phyloP scores from a whole-genome alignment of 345 rosid genomes.

The Boechera retrofracta region DNA sequence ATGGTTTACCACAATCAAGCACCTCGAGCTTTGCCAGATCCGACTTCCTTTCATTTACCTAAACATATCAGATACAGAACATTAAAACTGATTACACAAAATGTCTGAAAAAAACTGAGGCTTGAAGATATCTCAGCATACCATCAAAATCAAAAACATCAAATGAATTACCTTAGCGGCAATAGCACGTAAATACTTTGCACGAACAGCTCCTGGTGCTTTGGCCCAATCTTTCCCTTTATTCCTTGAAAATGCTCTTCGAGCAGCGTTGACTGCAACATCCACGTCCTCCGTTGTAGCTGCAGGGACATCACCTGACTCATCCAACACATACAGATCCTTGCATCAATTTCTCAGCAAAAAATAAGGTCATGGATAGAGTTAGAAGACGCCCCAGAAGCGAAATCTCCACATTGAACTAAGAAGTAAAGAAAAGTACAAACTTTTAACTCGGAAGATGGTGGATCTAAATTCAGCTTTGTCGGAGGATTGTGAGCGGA shows the following conservation, averaged over 20 bases:
- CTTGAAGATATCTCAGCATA: conserved; percentile 8
- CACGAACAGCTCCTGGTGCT: conserved; percentile 82
- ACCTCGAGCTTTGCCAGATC: conserved; percentile 81
- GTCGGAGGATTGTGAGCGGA: not conserved
- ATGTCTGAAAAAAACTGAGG: not conserved
- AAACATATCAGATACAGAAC: conserved; percentile 21
- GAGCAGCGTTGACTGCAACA: conserved; percentile 89
- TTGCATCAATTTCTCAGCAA: not conserved
- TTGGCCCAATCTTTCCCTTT: conserved; percentile 84
- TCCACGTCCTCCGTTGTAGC: conserved; percentile 93
- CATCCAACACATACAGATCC: conserved; percentile 26
- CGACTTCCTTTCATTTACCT: conserved; percentile 79
- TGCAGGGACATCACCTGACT: conserved; percentile 82
- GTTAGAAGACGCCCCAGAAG: not conserved
- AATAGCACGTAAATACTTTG: conserved; percentile 92
- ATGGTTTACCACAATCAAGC: conserved; percentile 88
- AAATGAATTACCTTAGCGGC: conserved; percentile 75
- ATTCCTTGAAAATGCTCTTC: conserved; percentile 71
- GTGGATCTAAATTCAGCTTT: not conserved
- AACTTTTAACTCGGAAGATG: not conserved
- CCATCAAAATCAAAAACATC: conserved; percentile 2
- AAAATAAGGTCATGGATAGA: not conserved
- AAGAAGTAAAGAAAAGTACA: not conserved
- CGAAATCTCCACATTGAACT: not conserved
- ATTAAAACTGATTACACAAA: conserved; percentile 1